phyloP scores from a whole-genome alignment of 352 stramenopile species.

The Thraustochytrium striatum region DNA sequence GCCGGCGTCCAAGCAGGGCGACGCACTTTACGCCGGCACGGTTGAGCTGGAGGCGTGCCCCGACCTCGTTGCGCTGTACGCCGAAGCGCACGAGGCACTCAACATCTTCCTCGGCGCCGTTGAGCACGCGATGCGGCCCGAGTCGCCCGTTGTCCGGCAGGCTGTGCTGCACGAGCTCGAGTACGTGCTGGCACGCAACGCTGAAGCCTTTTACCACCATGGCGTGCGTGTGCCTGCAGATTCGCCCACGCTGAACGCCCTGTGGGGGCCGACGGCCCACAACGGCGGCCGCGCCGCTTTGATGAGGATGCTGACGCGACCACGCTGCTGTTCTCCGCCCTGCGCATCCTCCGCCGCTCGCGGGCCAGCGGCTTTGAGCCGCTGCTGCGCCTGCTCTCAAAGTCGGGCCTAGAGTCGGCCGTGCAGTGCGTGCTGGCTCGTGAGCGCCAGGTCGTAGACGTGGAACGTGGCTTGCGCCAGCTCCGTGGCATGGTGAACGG shows the following conservation, averaged over 20 bases:
- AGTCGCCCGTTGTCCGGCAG: background rate
- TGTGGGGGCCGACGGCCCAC: too few species aligned
- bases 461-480: background rate
- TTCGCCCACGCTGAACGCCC: too few species aligned
- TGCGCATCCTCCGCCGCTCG: background rate
- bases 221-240: background rate
- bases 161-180: background rate
- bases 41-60: background rate
- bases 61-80: background rate
- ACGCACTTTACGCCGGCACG: too few species aligned
- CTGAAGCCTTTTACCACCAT: background rate
- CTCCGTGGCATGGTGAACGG: background rate
- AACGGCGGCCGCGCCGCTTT: too few species aligned
- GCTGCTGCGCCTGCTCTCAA: background rate
- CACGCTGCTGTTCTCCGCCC: background rate
- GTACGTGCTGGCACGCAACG: background rate
- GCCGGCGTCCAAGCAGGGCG: too few species aligned
- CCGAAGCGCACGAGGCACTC: background rate
- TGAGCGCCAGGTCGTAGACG: background rate
- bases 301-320: background rate
- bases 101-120: background rate
- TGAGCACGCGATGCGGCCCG: background rate
- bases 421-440: background rate
- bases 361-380: background rate
- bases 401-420: background rate